Evolutionary conservation across 2,329 filamentous ascomycete species (phyloP), one percentile per base, ranked within the genome.

Genomic region (Calonectria crousiana): DNA sequence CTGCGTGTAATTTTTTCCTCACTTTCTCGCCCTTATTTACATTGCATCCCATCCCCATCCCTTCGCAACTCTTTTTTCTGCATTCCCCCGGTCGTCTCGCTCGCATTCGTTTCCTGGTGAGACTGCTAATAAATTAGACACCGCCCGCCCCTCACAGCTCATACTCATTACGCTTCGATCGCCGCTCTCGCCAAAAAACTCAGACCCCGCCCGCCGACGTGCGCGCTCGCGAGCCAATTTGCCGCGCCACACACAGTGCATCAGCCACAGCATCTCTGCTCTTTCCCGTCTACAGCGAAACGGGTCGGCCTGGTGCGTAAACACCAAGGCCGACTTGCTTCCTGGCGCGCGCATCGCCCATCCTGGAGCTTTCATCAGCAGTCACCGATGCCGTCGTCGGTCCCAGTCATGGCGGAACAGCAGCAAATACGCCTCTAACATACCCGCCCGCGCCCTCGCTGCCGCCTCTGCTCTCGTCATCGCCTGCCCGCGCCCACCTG

Each of bases 261-360:
- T 58, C 67, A 73, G 71, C 71, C 71, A 73, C 71, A 69, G 26
- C 30, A 38, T 16, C 20, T 38, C 60, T 65, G 36, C 60, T n/a
- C 60, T 23, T 23, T 49, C 26, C 60, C 36, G 60, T 26, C 38
- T 47, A 49, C 56, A 62, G 56, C 34, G 56, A 32, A 44, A 65
- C 36, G 53, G 69, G 66, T 41, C 51, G 51, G 67, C 67, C 71
- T 70, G 71, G 71, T 53, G 67, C 67, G 66, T 73, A 67, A 73
- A 73, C 71, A 73, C 66, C 58, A 65, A 60, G 32, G 51, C 60
- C 60, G 60, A 47, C 58, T 53, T 38, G 38, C 6, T 51, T 41
- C 28, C 26, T 38, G 38, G 51, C 44, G 44, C 49, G 65, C 69
- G 68, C 47, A 58, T 53, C 64, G 70, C 53, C 49, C 49, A 68